Conservation (phyloP, 2,329 filamentous ascomycete species). For the Chaetomium sp. region DNA sequence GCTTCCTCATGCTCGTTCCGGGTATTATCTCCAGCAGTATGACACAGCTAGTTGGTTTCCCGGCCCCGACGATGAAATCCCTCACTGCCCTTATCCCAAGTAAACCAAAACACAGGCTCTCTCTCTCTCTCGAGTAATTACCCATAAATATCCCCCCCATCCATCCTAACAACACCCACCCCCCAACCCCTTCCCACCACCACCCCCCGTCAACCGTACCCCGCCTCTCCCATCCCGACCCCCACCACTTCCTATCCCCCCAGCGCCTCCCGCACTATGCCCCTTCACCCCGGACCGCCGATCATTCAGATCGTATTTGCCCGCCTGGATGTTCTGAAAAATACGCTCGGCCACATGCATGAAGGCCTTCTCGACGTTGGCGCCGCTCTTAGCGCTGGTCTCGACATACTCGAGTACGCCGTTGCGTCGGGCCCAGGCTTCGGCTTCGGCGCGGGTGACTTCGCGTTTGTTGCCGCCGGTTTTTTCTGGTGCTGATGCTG, state of each 20-base stretch:
- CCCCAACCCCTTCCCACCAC: constrained; percentile 33
- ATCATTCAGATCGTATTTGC: constrained; percentile 91
- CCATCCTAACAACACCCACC: constrained; percentile 44
- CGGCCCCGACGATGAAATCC: too few species aligned
- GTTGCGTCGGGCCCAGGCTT: constrained; percentile 81
- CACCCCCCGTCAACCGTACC: constrained; percentile 37
- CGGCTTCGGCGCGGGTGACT: constrained; percentile 75
- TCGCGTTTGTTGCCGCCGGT: constrained; percentile 59
- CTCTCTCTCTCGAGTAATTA: not conserved
- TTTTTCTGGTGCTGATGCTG: not conserved
- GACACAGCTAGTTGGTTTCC: too few species aligned
- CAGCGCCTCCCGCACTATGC: constrained; percentile 36
- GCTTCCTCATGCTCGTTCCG: too few species aligned
- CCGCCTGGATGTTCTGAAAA: constrained; percentile 93
- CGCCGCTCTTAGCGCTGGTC: constrained; percentile 91
- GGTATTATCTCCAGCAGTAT: too few species aligned
- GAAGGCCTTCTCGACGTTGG: constrained; percentile 90
- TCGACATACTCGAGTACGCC: constrained; percentile 91
- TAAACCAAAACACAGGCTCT: too few species aligned
- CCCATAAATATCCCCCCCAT: not conserved
- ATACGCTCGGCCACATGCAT: constrained; percentile 90
- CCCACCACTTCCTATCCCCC: constrained; percentile 28
- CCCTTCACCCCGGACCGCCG: constrained; percentile 86
- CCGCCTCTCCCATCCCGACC: constrained; percentile 27
- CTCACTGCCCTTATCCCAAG: too few species aligned